phyloP scores from a whole-genome alignment of 1,284 basidiomycete genomes.

The Ceratobasidium papillatum region DNA sequence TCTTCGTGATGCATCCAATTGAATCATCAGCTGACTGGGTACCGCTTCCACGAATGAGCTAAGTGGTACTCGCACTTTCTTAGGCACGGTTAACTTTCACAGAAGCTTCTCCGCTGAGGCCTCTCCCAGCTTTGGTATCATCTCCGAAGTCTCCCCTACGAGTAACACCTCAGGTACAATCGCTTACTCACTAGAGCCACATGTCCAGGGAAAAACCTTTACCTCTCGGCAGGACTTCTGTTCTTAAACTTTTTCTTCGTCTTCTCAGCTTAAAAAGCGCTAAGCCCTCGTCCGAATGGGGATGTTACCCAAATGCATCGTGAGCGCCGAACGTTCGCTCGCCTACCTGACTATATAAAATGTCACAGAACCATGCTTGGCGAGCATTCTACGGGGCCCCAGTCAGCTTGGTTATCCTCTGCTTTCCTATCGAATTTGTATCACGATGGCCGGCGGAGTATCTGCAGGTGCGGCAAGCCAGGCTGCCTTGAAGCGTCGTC shows the following conservation, averaged over 20 bases:
- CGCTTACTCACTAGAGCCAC: background rate
- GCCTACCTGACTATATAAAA: conserved; percentile 22
- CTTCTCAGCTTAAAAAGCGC: background rate
- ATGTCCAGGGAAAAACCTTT: conserved; percentile 2
- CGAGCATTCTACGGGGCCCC: conserved; percentile 17
- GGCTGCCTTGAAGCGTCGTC: conserved; percentile 59
- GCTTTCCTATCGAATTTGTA: background rate
- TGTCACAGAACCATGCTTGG: conserved; percentile 7
- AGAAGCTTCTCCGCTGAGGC: background rate
- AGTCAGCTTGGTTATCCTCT: background rate
- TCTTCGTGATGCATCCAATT: too few relatives aligned
- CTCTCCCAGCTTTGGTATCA: background rate
- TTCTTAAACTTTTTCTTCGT: background rate
- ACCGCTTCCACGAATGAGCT: too few relatives aligned
- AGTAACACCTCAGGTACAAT: background rate
- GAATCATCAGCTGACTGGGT: background rate
- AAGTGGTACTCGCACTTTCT: background rate
- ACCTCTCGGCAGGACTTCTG: conserved; percentile 19
- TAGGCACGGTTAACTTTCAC: background rate
- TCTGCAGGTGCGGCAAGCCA: conserved; percentile 27
- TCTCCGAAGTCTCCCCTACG: background rate
- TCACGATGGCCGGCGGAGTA: conserved; percentile 43
- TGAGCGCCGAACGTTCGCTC: conserved; percentile 10
- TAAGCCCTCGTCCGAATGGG: conserved; percentile 19
- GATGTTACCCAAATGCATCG: background rate